Conservation (phyloP, 805 yeast genomes). For the Wickerhamomyces bisporus region DNA sequence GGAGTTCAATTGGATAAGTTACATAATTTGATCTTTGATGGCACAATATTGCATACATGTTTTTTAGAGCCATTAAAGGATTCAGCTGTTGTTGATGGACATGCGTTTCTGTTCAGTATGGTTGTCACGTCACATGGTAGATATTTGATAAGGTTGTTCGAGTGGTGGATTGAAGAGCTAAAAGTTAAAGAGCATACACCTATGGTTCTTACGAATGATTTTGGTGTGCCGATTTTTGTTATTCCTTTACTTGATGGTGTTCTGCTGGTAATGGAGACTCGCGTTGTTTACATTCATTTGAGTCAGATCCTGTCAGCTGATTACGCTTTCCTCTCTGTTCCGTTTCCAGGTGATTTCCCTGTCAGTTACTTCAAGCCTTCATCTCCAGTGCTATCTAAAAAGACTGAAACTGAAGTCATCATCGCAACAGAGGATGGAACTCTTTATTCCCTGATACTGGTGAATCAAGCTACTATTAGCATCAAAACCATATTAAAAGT, state of each 20-base stretch:
- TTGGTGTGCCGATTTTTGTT: slow-evolving; percentile 38
- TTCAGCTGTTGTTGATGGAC: slow-evolving; percentile 14
- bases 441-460: slow-evolving; percentile 18
- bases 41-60: slow-evolving; percentile 36
- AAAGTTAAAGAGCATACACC: slow-evolving; percentile 31
- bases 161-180: slow-evolving; percentile 36
- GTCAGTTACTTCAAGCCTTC: slow-evolving; percentile 31
- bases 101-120: slow-evolving; percentile 31
- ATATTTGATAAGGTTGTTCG: slow-evolving; percentile 32
- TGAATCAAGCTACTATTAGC: slow-evolving; percentile 13
- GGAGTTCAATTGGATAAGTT: slow-evolving; percentile 36
- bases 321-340: slow-evolving; percentile 27
- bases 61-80: slow-evolving; percentile 34
- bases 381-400: slow-evolving; percentile 14
- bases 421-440: slow-evolving; percentile 24
- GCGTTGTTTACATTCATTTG: slow-evolving; percentile 32
- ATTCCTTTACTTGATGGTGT: slow-evolving; percentile 36
- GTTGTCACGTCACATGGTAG: slow-evolving; percentile 34
- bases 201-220: slow-evolving; percentile 35
- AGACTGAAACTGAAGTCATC: slow-evolving; percentile 14
- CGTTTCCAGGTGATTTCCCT: slow-evolving; percentile 32
- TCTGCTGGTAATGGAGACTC: slow-evolving; percentile 32
- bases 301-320: slow-evolving; percentile 46
- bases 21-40: slow-evolving; percentile 36
- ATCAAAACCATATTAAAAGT: slow-evolving; percentile 31